Conservation (phyloP, 257 asterid species). For the Nicotiana noctiflora region DNA sequence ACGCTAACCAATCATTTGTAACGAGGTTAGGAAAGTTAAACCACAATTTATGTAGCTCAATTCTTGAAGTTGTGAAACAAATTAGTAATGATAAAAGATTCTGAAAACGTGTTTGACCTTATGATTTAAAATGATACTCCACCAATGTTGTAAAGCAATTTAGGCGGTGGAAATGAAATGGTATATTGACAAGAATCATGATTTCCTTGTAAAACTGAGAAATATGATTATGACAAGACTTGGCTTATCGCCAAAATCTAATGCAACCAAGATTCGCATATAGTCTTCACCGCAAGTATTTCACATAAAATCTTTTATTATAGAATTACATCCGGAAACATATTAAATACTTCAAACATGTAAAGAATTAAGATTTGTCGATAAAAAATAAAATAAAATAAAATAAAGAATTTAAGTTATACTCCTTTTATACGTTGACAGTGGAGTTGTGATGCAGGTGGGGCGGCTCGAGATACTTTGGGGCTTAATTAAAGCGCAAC, state of each 20-base stretch:
- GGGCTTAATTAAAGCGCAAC: no score
- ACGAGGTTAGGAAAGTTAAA: background rate
- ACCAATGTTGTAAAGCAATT: conserved; percentile 6
- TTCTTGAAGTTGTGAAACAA: background rate
- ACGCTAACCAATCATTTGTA: background rate
- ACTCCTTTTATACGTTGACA: no score
- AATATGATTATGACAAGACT: background rate
- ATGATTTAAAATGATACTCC: background rate
- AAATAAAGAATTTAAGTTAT: no score
- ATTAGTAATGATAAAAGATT: background rate
- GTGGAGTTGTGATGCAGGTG: no score
- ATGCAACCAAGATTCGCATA: no score
- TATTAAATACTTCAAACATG: no score
- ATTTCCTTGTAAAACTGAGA: background rate
- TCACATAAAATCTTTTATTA: no score
- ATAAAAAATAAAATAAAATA: no score
- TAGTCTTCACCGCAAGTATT: no score
- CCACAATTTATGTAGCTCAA: background rate
- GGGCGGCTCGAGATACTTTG: no score
- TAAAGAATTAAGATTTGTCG: no score
- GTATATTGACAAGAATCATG: background rate
- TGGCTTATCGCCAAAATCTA: background rate
- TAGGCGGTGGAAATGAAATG: conserved; percentile 14
- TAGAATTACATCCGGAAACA: no score
- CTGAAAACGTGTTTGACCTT: background rate